Evolutionary conservation across 768 basidiomycete species (phyloP).

Genomic region (Naganishia vishniacii): DNA sequence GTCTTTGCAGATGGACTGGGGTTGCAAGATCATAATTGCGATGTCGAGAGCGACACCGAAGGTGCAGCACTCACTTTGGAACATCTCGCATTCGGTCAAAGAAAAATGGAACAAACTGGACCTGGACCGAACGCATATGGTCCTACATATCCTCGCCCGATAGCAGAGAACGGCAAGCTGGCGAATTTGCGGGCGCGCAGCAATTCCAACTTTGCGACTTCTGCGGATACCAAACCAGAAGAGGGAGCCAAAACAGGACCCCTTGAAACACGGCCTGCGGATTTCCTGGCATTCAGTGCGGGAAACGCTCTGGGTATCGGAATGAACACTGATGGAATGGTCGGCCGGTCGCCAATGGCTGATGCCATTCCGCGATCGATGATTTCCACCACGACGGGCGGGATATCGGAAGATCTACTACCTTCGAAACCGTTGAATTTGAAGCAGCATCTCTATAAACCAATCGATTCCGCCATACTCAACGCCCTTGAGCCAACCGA

Average conservation of each 20-base stretch:
- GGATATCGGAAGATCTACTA: constrained; percentile 4
- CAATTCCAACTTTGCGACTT: not conserved
- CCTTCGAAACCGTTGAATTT: constrained; percentile 10
- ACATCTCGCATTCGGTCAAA: constrained; percentile 46
- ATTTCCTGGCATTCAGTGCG: constrained; percentile 14
- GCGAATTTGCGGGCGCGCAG: constrained; percentile 2
- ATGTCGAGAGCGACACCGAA: constrained; percentile 43
- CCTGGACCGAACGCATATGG: constrained; percentile 18
- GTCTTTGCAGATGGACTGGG: constrained; percentile 17
- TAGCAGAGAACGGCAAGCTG: not conserved
- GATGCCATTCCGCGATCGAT: constrained; percentile 15
- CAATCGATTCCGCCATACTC: constrained; percentile 31
- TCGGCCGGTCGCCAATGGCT: constrained; percentile 4
- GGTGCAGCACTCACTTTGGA: constrained; percentile 46
- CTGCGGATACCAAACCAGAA: not conserved
- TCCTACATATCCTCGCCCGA: constrained; percentile 8
- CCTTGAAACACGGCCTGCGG: not conserved
- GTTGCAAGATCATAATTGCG: constrained; percentile 15
- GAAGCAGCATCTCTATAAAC: constrained; percentile 15
- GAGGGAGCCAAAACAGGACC: not conserved
- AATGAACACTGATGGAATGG: not conserved
- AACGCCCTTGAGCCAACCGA: constrained; percentile 43
- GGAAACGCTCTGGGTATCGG: constrained; percentile 16
- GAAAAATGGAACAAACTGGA: constrained; percentile 27
- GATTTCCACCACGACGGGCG: constrained; percentile 10